Evolutionary conservation across 352 stramenopile genomes (phyloP).

Genomic region (Globisporangium heterothallicum): DNA sequence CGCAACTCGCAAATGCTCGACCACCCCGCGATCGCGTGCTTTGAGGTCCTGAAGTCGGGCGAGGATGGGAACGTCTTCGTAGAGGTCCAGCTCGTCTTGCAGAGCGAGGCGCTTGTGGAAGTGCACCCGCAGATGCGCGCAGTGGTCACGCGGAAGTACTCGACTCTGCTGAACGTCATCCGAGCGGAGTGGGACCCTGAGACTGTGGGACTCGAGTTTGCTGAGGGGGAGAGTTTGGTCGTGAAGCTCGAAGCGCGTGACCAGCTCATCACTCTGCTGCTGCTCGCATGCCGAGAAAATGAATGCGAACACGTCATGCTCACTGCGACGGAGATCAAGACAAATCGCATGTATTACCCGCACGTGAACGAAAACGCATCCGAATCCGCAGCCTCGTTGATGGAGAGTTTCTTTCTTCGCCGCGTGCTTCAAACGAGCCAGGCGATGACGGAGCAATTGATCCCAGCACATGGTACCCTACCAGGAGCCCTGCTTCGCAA

Average conservation of each 20-base stretch:
- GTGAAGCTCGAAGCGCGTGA: conserved; percentile 51
- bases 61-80: conserved; percentile 36
- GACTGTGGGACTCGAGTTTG: conserved; percentile 62
- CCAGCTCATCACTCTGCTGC: conserved; percentile 58
- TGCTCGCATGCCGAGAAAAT: conserved; percentile 57
- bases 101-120: conserved; percentile 51
- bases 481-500: conserved; percentile 3
- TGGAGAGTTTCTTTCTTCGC: conserved; percentile 57
- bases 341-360: conserved; percentile 55
- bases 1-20: conserved; percentile 52
- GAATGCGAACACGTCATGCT: conserved; percentile 50
- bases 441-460: conserved; percentile 10
- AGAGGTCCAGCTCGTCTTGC: conserved; percentile 63
- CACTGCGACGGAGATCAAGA: conserved; percentile 31
- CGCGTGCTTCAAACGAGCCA: conserved; percentile 35
- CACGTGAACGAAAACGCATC: conserved; percentile 27
- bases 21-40: conserved; percentile 50
- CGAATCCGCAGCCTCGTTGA: conserved; percentile 20
- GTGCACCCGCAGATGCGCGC: conserved; percentile 54
- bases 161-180: conserved; percentile 41
- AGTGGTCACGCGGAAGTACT: conserved; percentile 56
- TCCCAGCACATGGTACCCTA: not conserved
- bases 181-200: conserved; percentile 47
- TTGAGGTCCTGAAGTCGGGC: conserved; percentile 52
- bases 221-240: conserved; percentile 46